A percentile compares a stretch with the other conserved stretches of the same genome.
Conservation (phyloP, 148 eudicot species). For the Cornus florida region DNA sequence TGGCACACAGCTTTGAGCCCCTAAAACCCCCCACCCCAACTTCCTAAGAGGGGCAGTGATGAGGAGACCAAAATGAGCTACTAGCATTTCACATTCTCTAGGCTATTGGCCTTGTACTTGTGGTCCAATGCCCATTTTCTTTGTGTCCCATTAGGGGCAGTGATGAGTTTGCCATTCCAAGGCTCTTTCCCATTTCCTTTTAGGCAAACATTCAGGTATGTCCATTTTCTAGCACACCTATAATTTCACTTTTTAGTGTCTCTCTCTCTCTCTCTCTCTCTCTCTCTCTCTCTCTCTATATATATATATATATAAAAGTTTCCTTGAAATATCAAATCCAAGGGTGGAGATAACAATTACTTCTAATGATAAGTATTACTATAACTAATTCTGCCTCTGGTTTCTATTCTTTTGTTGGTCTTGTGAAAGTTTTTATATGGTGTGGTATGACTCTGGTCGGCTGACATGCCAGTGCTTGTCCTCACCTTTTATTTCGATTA, state of each 20-base stretch:
- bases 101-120: background rate
- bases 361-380: background rate
- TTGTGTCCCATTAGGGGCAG: constrained; percentile 24
- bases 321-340: too few relatives aligned
- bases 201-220: constrained; percentile 16
- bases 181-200: constrained; percentile 22
- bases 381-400: background rate
- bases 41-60: constrained; percentile 5
- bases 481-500: constrained; percentile 7
- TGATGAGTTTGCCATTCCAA: constrained; percentile 33
- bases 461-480: constrained; percentile 47
- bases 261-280: too few relatives aligned
- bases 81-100: too few relatives aligned
- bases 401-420: background rate
- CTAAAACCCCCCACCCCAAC: constrained; percentile 15
- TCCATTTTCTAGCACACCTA: constrained; percentile 2
- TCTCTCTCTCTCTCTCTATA: background rate
- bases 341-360: too few relatives aligned
- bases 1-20: constrained; percentile 33
- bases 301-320: too few relatives aligned
- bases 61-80: constrained; percentile 11
- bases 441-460: constrained; percentile 24
- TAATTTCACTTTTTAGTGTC: background rate
- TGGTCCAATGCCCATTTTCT: constrained; percentile 8
- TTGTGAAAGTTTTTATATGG: background rate